Conservation (phyloP, 148 eudicot species). For the Amaranthus cruentus region DNA sequence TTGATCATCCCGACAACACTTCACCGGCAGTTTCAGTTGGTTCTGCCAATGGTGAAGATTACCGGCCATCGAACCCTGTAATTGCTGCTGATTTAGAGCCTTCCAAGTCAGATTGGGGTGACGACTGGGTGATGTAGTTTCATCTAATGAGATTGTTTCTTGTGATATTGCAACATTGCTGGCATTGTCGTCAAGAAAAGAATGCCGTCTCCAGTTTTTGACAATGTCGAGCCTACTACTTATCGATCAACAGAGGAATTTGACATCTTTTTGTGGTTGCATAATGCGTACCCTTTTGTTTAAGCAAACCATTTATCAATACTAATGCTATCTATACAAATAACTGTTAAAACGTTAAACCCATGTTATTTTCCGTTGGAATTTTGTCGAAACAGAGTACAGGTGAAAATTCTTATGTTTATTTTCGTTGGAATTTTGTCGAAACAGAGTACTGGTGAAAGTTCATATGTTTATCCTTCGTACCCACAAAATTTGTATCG, state of each 20-base stretch:
- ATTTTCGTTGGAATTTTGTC: no score
- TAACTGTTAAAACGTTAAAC: not conserved
- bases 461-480: not conserved
- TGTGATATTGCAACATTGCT: not conserved
- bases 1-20: constrained; percentile 42
- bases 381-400: constrained; percentile 9
- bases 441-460: not conserved
- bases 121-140: constrained; percentile 34
- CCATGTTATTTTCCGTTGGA: constrained; percentile 8
- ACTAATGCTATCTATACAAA: constrained; percentile 15
- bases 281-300: constrained; percentile 9
- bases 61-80: constrained; percentile 18
- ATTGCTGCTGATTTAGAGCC: constrained; percentile 23
- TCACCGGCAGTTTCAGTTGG: constrained; percentile 20
- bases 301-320: not conserved
- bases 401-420: not conserved
- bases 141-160: not conserved
- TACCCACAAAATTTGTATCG: not conserved
- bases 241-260: constrained; percentile 2
- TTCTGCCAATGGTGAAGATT: constrained; percentile 24
- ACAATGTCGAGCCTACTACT: constrained; percentile 16
- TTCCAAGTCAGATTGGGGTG: constrained; percentile 34
- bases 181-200: constrained; percentile 10
- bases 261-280: constrained; percentile 11
- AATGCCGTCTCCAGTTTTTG: constrained; percentile 21